Percentiles rank a stretch among this genome's conserved stretches.
Evolutionary conservation across 768 basidiomycete genomes (phyloP).

Genomic region (Serpula lacrymans): DNA sequence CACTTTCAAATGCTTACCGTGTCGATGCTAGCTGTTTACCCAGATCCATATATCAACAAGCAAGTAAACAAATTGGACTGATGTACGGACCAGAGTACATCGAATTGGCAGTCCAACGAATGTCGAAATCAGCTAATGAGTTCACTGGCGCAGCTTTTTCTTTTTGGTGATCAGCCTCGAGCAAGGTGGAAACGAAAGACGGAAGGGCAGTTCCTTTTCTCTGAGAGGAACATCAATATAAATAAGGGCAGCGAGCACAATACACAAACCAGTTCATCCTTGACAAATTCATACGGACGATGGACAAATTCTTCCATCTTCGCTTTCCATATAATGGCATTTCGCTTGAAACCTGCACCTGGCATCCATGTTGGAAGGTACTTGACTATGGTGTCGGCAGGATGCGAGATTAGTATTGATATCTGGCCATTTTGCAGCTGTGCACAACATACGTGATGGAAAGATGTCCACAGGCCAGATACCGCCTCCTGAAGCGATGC

Average conservation of each 20-base stretch:
- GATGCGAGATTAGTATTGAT: background rate
- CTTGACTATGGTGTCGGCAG: slow-evolving; percentile 43
- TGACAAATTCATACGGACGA: slow-evolving; percentile 56
- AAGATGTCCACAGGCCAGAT: slow-evolving; percentile 42
- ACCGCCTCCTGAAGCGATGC: slow-evolving; percentile 40
- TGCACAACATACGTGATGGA: slow-evolving; percentile 26
- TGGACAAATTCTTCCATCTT: slow-evolving; percentile 65
- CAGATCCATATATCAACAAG: too few species aligned
- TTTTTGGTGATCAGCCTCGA: slow-evolving; percentile 42
- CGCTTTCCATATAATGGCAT: slow-evolving; percentile 58
- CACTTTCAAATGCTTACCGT: slow-evolving; percentile 38
- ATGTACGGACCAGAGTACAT: slow-evolving; percentile 61
- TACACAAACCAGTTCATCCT: slow-evolving; percentile 48
- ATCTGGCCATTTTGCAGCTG: background rate
- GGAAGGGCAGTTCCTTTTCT: slow-evolving; percentile 33
- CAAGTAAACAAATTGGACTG: background rate
- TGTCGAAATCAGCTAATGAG: slow-evolving; percentile 53
- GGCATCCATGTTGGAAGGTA: slow-evolving; percentile 65
- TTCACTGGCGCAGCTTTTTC: slow-evolving; percentile 10
- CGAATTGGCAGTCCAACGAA: slow-evolving; percentile 82
- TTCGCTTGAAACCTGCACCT: slow-evolving; percentile 61
- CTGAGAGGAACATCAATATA: slow-evolving; percentile 20
- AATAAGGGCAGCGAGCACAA: slow-evolving; percentile 18
- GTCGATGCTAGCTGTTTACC: slow-evolving; percentile 51
- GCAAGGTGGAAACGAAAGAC: slow-evolving; percentile 47